phyloP scores from a whole-genome alignment of 306 rosid genomes.

The Calophaca sinica region DNA sequence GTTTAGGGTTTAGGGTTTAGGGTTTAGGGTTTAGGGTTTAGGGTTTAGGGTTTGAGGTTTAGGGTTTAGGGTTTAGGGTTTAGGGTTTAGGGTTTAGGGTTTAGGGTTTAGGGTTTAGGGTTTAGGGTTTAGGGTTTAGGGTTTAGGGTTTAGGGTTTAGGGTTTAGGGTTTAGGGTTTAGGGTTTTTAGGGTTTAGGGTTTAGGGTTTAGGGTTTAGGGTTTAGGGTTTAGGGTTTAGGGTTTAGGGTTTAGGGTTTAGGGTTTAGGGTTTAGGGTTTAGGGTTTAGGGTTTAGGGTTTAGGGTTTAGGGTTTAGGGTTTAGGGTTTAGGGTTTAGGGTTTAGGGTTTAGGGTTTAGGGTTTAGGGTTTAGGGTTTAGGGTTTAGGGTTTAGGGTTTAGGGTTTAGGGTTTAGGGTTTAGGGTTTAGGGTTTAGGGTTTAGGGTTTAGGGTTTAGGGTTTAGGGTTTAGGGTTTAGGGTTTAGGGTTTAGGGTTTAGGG shows the following conservation, averaged over 20 bases:
- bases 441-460: too few species aligned
- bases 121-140: slow-evolving; percentile 4
- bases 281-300: not conserved
- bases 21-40: not conserved
- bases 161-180: slow-evolving; percentile 16
- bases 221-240: not conserved
- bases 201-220: slow-evolving; percentile 1
- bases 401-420: too few species aligned
- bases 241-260: slow-evolving; percentile 15
- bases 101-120: not conserved
- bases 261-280: slow-evolving; percentile 1
- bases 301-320: not conserved
- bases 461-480: too few species aligned
- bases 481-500: too few species aligned
- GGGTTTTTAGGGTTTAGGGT: not conserved
- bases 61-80: not conserved
- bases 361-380: too few species aligned
- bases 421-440: too few species aligned
- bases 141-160: slow-evolving; percentile 9
- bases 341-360: too few species aligned
- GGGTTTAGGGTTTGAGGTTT: not conserved
- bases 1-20: not conserved
- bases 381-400: too few species aligned
- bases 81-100: not conserved
- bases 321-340: too few species aligned